Conservation (phyloP, 2,329 filamentous ascomycete genomes). For the Chaetomiaceae sp. region DNA sequence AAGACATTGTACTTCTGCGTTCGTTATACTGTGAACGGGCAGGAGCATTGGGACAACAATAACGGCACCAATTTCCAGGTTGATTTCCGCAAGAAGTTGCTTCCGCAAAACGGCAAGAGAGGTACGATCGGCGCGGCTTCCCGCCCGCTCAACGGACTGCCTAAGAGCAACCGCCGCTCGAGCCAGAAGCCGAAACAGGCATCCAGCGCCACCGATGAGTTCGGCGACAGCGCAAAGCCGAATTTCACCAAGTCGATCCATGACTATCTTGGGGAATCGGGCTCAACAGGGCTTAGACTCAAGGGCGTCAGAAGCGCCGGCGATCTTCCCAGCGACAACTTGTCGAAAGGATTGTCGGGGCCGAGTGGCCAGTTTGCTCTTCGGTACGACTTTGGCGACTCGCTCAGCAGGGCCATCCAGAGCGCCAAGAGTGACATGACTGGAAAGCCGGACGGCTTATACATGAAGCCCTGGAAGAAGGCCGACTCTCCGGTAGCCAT, state of each 20-base stretch:
- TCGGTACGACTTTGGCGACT: slow-evolving; percentile 95
- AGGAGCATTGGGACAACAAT: slow-evolving; percentile 97
- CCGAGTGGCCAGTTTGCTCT: slow-evolving; percentile 76
- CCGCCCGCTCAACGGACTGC: slow-evolving; percentile 52
- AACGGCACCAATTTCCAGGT: slow-evolving; percentile 82
- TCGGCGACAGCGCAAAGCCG: slow-evolving; percentile 57
- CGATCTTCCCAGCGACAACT: slow-evolving; percentile 60
- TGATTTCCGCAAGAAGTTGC: slow-evolving; percentile 79
- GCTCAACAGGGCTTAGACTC: slow-evolving; percentile 57
- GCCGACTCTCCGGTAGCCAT: slow-evolving; percentile 8
- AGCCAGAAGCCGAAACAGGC: slow-evolving; percentile 51
- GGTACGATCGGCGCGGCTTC: slow-evolving; percentile 47
- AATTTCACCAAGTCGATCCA: slow-evolving; percentile 57
- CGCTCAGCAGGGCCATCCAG: slow-evolving; percentile 75
- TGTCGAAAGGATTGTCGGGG: slow-evolving; percentile 47
- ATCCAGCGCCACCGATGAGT: slow-evolving; percentile 64
- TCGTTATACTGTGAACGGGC: slow-evolving; percentile 76
- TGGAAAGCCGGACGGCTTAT: slow-evolving; percentile 54
- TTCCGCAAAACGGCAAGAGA: slow-evolving; percentile 57
- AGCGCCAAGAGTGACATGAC: slow-evolving; percentile 62
- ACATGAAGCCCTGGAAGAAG: slow-evolving; percentile 43
- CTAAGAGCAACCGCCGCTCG: slow-evolving; percentile 60
- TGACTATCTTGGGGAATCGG: slow-evolving; percentile 61
- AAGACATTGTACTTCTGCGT: slow-evolving; percentile 93
- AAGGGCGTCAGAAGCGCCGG: slow-evolving; percentile 63